Conservation (phyloP, 306 rosid species). For the Trifolium repens region DNA sequence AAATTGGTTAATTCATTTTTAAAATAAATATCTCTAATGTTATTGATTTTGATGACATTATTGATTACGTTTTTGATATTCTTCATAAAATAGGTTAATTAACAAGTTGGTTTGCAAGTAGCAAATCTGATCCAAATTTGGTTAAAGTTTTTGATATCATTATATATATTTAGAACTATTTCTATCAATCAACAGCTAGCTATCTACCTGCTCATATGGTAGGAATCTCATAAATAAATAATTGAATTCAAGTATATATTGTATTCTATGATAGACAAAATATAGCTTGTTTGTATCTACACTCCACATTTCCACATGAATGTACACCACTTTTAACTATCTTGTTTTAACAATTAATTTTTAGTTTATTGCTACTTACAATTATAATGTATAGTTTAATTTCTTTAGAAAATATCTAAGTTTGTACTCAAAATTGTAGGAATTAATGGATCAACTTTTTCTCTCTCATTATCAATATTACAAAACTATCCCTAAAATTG, state of each 20-base stretch:
- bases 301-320: not conserved
- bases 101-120: conserved; percentile 30
- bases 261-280: conserved; percentile 7
- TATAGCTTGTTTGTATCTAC: conserved; percentile 1
- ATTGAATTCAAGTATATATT: conserved; percentile 10
- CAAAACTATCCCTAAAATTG: no score
- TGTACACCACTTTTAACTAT: not conserved
- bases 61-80: conserved; percentile 1
- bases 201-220: conserved; percentile 1
- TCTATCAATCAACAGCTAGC: not conserved
- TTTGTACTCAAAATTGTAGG: no score
- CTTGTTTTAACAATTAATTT: conserved; percentile 6
- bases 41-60: conserved; percentile 19
- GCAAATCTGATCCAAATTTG: conserved; percentile 2
- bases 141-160: conserved; percentile 10
- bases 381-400: not conserved
- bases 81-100: not conserved
- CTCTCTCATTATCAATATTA: no score
- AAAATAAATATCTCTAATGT: not conserved
- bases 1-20: conserved; percentile 6
- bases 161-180: not conserved
- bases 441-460: no score
- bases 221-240: conserved; percentile 8
- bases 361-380: not conserved
- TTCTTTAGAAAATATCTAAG: no score